These are phyloP conservation scores for Leptomonas seymouri DNA, from an alignment of 208 protist genomes.

Conservation along the genomic window DNA sequence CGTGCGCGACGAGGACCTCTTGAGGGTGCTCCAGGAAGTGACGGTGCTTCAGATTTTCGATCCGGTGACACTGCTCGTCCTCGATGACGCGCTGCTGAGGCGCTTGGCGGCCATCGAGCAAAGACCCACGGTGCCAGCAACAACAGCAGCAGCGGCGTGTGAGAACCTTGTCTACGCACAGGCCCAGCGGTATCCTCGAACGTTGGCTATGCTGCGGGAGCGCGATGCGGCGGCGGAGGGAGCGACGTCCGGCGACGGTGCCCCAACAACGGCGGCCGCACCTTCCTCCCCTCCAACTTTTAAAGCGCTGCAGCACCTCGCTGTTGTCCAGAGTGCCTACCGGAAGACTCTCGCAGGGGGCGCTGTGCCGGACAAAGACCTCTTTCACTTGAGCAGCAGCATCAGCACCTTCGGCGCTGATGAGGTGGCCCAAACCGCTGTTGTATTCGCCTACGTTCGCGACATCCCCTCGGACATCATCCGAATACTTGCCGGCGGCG, in stretches of 20 bases:
- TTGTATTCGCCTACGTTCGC: constrained; percentile 18
- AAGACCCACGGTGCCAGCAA: not conserved
- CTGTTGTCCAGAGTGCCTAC: constrained; percentile 18
- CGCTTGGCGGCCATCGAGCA: not conserved
- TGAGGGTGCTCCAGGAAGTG: constrained; percentile 25
- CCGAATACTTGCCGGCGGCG: not conserved
- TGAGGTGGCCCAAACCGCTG: constrained; percentile 24
- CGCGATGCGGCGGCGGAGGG: not conserved
- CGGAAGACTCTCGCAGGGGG: constrained; percentile 10
- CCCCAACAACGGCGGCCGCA: not conserved
- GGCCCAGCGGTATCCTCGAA: constrained; percentile 12
- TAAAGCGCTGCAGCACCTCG: constrained; percentile 22
- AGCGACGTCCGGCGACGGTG: not conserved
- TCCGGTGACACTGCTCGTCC: constrained; percentile 21
- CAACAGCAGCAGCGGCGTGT: not conserved
- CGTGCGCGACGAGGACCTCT: constrained; percentile 16
- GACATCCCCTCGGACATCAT: constrained; percentile 20
- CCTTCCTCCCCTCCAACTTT: not conserved
- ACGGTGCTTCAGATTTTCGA: constrained; percentile 21
- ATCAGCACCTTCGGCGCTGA: constrained; percentile 16
- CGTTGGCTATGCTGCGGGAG: constrained; percentile 14
- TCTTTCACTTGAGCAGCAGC: constrained; percentile 22
- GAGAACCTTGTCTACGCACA: constrained; percentile 31
- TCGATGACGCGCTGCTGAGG: constrained; percentile 15
- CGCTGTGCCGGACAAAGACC: constrained; percentile 29